Evolutionary conservation across 2,329 filamentous ascomycete genomes (phyloP), one percentile per base, ranked within the genome.

Genomic region (Penicillium nordicum): DNA sequence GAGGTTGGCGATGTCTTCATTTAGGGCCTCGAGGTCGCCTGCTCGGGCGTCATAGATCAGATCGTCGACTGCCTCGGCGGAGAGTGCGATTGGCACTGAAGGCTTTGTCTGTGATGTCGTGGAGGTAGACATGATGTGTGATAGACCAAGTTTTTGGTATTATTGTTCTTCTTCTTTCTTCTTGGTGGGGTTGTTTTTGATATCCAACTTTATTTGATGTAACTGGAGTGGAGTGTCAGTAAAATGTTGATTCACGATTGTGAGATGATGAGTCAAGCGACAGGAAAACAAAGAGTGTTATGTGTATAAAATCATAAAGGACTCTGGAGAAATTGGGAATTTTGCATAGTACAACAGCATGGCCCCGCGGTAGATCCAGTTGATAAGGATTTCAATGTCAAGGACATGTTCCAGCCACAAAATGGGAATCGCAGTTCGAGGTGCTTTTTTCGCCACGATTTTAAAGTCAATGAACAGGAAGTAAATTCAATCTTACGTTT

Each of bases 1-100:
- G 21, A 95, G 75, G 27, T 80, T 78, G 12, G 81, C 75, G 50
- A 95, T 79, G 59, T 78, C 79, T 41, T 76, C 69, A 44, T 82
- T 78, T 46, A 97, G 79, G 27, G 93, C 89, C 18, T 80, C 76
- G 55, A 85, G 79, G 61, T 97, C 92, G 62, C 91, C 91, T 0
- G 84, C 82, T 37, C 93, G 89, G 2, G 92, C 84, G 64, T 90
- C 86, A 78, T 96, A 97, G 64, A 97, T 84, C 63, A 97, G 83
- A 75, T 97, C 93, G 72, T 97, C 92, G 67, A 95, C 88, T 73
- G 92, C 85, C 51, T 96, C 92, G 71, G 89, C 86, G 48, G 84
- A 83, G 47, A 93, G 78, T 29, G 65, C 60, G 55, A 73, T 50
- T 46, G 68, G 68, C 50, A 63, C 58, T 50, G 58, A 58, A 41